These are phyloP conservation scores for Thraustochytrium striatum DNA, from an alignment of 352 stramenopile genomes.

Conservation along the genomic window DNA sequence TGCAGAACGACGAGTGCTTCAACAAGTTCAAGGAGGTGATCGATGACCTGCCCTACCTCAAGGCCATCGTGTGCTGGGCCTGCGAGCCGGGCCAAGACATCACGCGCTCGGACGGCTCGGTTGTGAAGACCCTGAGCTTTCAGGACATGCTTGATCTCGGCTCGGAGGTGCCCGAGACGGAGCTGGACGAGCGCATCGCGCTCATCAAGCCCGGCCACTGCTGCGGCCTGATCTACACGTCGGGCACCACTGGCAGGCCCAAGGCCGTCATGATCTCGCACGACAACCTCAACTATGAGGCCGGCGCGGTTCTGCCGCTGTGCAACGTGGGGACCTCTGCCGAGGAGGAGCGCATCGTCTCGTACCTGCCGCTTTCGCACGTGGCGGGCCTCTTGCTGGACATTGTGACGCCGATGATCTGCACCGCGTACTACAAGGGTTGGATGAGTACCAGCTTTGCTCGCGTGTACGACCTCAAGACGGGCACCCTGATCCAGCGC, in stretches of 20 bases:
- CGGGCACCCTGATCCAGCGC: conserved; percentile 63
- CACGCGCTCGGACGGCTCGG: conserved; percentile 38
- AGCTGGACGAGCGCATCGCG: conserved; percentile 51
- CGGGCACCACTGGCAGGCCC: conserved; percentile 53
- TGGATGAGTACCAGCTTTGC: conserved; percentile 67
- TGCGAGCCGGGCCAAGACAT: conserved; percentile 57
- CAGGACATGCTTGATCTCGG: conserved; percentile 54
- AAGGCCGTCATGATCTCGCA: conserved; percentile 58
- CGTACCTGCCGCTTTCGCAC: conserved; percentile 60
- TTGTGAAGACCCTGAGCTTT: conserved; percentile 51
- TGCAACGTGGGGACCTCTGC: conserved; percentile 2
- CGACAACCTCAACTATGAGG: conserved; percentile 53
- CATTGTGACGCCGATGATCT: conserved; percentile 57
- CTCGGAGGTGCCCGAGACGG: conserved; percentile 23
- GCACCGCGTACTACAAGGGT: background rate
- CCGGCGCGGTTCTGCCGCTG: background rate
- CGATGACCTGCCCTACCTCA: conserved; percentile 70
- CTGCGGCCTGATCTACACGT: conserved; percentile 55
- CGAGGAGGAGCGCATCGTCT: conserved; percentile 54
- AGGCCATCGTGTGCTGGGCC: conserved; percentile 66
- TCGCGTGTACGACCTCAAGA: conserved; percentile 66
- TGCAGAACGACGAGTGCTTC: conserved; percentile 80
- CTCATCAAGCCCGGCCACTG: conserved; percentile 50
- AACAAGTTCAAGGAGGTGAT: conserved; percentile 84
- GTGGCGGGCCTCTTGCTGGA: conserved; percentile 62